Percentiles rank a stretch among this genome's conserved stretches.
Conservation (phyloP, 1,284 basidiomycete genomes). For the Irpex rosettiformis region DNA sequence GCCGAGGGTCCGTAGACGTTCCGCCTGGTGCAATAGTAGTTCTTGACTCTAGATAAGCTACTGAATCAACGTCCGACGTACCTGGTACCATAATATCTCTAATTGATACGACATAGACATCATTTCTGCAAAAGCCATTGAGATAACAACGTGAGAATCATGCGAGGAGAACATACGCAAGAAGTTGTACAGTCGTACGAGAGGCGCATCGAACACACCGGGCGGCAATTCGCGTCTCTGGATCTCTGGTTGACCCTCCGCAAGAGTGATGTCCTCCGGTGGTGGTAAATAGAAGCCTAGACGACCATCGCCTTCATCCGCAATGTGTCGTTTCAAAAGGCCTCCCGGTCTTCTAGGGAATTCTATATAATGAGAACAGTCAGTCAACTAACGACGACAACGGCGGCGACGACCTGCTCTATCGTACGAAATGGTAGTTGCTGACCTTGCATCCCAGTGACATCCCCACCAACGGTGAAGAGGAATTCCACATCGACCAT, state of each 20-base stretch:
- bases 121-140: conserved; percentile 50
- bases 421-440: not conserved
- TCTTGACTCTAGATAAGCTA: not conserved
- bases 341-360: conserved; percentile 66
- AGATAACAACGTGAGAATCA: not conserved
- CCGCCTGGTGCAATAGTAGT: conserved; percentile 42
- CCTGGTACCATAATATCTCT: conserved; percentile 79
- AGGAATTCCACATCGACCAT: conserved; percentile 76
- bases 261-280: conserved; percentile 39
- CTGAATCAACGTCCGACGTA: conserved; percentile 23
- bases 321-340: conserved; percentile 64
- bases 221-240: conserved; percentile 53
- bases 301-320: conserved; percentile 66
- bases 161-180: conserved; percentile 52
- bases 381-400: not conserved
- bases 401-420: too few species aligned
- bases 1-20: conserved; percentile 70
- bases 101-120: conserved; percentile 84
- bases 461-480: conserved; percentile 70
- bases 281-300: conserved; percentile 58
- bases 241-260: conserved; percentile 33
- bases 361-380: conserved; percentile 36
- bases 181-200: conserved; percentile 77
- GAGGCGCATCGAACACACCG: conserved; percentile 68
- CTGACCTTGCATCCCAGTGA: conserved; percentile 65